phyloP scores from a whole-genome alignment of 2,329 filamentous ascomycete species.

The Scedosporium boydii region DNA sequence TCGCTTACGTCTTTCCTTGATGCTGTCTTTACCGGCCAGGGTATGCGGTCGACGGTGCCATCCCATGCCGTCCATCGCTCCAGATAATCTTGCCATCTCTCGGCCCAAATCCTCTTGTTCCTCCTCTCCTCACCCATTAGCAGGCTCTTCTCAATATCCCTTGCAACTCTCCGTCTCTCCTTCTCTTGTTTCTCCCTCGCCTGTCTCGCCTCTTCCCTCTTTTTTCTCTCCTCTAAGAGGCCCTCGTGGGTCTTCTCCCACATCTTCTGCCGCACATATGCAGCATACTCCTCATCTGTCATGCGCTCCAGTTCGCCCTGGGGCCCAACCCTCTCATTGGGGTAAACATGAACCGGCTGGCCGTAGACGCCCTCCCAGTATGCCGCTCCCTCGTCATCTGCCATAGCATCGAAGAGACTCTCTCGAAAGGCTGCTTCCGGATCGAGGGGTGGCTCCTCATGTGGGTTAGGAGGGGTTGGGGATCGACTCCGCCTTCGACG shows the following conservation, averaged over 20 bases:
- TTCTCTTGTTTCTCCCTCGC: conserved; percentile 42
- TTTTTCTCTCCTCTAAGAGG: conserved; percentile 64
- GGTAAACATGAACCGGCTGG: conserved; percentile 81
- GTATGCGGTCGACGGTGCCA: conserved; percentile 28
- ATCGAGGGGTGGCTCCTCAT: conserved; percentile 41
- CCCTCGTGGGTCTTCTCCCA: conserved; percentile 92
- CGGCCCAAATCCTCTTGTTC: conserved; percentile 41
- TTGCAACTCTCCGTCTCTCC: conserved; percentile 41
- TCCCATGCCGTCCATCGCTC: conserved; percentile 52
- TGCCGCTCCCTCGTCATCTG: conserved; percentile 87
- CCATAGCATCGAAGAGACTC: conserved; percentile 92
- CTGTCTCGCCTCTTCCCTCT: conserved; percentile 42
- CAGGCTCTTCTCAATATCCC: conserved; percentile 61
- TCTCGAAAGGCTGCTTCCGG: conserved; percentile 76
- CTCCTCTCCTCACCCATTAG: conserved; percentile 56
- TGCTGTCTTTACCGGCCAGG: conserved; percentile 53
- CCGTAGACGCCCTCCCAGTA: conserved; percentile 98
- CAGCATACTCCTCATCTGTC: conserved; percentile 86
- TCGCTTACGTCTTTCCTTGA: conserved; percentile 42
- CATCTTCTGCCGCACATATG: conserved; percentile 80
- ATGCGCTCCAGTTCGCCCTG: conserved; percentile 64
- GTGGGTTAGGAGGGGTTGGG: conserved; percentile 36
- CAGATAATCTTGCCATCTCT: conserved; percentile 56
- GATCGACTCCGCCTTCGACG: conserved; percentile 27
- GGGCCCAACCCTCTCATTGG: conserved; percentile 33